A percentile compares a stretch with the other conserved stretches of the same genome.
Evolutionary conservation across 331 rosid species (phyloP).

Genomic region (Saraca asoca): DNA sequence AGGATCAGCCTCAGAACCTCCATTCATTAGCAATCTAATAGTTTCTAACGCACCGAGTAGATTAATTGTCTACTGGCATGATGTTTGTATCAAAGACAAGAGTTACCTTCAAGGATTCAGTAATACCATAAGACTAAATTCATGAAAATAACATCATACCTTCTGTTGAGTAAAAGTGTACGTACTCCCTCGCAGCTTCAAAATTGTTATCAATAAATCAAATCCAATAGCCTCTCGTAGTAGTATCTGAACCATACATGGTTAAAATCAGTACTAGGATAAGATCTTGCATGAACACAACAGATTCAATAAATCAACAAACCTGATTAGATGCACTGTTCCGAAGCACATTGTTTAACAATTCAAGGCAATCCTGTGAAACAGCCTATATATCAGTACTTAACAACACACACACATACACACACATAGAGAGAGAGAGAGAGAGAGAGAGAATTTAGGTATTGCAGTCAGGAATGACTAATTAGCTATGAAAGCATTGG

Average conservation of each 20-base stretch:
- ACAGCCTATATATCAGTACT: constrained; percentile 37
- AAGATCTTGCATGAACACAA: constrained; percentile 24
- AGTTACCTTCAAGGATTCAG: constrained; percentile 51
- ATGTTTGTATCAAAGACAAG: constrained; percentile 45
- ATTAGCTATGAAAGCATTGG: neutral
- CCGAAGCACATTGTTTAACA: constrained; percentile 81
- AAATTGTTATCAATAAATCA: constrained; percentile 75
- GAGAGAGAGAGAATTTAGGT: neutral
- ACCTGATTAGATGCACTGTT: constrained; percentile 88
- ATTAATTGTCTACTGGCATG: constrained; percentile 97
- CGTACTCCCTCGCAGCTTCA: constrained; percentile 73
- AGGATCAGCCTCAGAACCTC: constrained; percentile 73
- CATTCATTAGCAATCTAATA: constrained; percentile 65
- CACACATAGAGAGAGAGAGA: constrained; percentile 14
- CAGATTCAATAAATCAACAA: constrained; percentile 44
- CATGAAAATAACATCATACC: constrained; percentile 57
- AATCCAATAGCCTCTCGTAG: constrained; percentile 85
- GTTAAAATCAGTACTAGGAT: constrained; percentile 28
- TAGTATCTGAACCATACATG: constrained; percentile 60
- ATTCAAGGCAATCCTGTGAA: constrained; percentile 85
- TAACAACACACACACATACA: constrained; percentile 22
- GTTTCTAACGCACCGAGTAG: constrained; percentile 85
- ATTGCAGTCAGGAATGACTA: neutral
- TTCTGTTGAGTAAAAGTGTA: constrained; percentile 89
- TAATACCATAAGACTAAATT: constrained; percentile 21